A percentile compares a stretch with the other conserved stretches of the same genome.
These are phyloP conservation scores for Trametes polyzona DNA, from an alignment of 1,284 basidiomycete species.

Conservation along the genomic window DNA sequence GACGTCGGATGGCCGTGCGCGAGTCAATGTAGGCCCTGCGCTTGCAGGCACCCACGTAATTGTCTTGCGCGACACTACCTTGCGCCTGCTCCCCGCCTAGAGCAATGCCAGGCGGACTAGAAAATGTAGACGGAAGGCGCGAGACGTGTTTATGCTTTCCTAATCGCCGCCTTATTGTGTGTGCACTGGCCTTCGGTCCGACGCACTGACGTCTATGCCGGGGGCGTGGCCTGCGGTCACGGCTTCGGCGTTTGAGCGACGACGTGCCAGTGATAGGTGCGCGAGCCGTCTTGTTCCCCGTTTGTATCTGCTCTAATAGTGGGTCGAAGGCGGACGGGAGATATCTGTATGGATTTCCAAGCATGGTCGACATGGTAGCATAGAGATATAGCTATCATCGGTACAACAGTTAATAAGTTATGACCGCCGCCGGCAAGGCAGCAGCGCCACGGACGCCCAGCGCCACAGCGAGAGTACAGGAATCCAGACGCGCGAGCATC, in stretches of 20 bases:
- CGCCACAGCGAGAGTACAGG: too few species aligned
- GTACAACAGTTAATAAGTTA: conserved; percentile 3
- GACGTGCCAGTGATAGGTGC: too few species aligned
- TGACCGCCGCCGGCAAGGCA: background rate
- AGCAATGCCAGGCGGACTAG: background rate
- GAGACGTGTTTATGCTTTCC: background rate
- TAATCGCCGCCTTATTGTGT: conserved; percentile 5
- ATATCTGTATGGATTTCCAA: too few species aligned
- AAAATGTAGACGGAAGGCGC: background rate
- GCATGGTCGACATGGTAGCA: background rate
- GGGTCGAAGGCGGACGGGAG: too few species aligned
- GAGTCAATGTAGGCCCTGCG: conserved; percentile 15
- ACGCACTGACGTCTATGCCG: background rate
- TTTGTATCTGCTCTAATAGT: background rate
- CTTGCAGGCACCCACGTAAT: conserved; percentile 12
- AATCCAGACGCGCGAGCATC: too few species aligned
- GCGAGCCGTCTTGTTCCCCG: background rate
- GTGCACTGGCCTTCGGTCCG: conserved; percentile 1
- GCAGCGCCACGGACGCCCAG: background rate
- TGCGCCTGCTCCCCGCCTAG: conserved; percentile 5
- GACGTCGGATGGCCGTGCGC: background rate
- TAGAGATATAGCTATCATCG: background rate
- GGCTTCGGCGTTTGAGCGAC: background rate
- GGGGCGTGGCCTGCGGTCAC: background rate
- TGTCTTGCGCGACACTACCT: conserved; percentile 10